Base-by-base conservation (phyloP, 2,329 filamentous ascomycete genomes). In the Moelleriella libera region DNA sequence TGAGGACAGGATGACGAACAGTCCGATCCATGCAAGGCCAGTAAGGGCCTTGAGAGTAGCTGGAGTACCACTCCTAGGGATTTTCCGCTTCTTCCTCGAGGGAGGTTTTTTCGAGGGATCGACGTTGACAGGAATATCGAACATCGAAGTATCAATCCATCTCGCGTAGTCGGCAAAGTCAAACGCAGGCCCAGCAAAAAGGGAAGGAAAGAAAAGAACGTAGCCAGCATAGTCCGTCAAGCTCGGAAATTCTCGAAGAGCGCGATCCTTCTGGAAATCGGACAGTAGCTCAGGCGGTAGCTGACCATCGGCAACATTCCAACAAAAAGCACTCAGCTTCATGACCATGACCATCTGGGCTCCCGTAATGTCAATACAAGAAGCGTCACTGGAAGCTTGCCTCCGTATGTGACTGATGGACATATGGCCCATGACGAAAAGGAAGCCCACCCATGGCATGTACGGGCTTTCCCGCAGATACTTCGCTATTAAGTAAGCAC, bases 311-410 rank as follows among this genome's bases (percentile, higher is more conserved):
- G 92, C 88, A 7, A 97, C 83, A 61, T 97, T 97, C 92, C 92
- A 98, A 68, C 88, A 94, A 61, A 98, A 98, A 5, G 90, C 85
- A 28, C 82, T 88, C 37, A 98, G 78, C 66, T 98, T 98, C 88
- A 98, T 98, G 52, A 97, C 83, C 56, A 97, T 68, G 34, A 98
- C 92, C 92, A 98, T 98, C 65, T 98, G 92, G 1, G 90, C 88
- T 41, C 85, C 89, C 0, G 90, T 96, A 55, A 98, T 89, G 62
- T 98, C 92, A 50, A 95, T 73, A 2, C 69, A 66, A 40, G 76
- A 72, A 0, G 85, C 78, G 51, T 79, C 74, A 55, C 84, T 73
- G 40, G 75, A 68, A 40, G 81, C 76, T 64, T 94, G 88, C 40
- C 94, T 85, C 49, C 78, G 70, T 52, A 98, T 83, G 63, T 98